Evolutionary conservation across 176 grass and related monocot species (phyloP).

Genomic region (Hsuehochloa calcarea): DNA sequence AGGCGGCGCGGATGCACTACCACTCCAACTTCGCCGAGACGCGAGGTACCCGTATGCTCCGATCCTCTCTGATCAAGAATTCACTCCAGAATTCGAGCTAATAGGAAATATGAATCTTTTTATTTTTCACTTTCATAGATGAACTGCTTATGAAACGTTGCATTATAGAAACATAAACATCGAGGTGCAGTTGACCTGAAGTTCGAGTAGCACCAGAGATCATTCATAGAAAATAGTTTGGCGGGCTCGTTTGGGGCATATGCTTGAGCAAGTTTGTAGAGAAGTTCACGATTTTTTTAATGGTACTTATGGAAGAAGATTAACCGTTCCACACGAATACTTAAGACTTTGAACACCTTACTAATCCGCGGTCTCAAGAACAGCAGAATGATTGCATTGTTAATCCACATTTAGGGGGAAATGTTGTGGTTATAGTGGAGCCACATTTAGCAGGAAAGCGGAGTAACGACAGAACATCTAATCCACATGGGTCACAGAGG

Average conservation of each 20-base stretch:
- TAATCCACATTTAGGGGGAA: background rate
- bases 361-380: conserved; percentile 18
- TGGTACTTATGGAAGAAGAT: background rate
- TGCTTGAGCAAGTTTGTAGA: background rate
- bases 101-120: background rate
- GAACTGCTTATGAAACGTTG: background rate
- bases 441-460: background rate
- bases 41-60: conserved; percentile 45
- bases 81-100: background rate
- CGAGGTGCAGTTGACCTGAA: background rate
- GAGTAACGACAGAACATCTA: background rate
- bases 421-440: background rate
- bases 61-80: background rate
- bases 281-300: background rate
- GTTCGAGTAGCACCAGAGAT: background rate
- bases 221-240: background rate
- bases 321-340: conserved; percentile 7
- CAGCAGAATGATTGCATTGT: background rate
- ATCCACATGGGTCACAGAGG: conserved; percentile 8
- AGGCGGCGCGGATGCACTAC: conserved; percentile 86
- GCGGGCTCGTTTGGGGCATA: background rate
- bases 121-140: background rate
- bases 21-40: conserved; percentile 91
- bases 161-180: background rate
- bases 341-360: background rate